Base-by-base conservation (phyloP, 768 basidiomycete species). In the Leccinum imitatum region DNA sequence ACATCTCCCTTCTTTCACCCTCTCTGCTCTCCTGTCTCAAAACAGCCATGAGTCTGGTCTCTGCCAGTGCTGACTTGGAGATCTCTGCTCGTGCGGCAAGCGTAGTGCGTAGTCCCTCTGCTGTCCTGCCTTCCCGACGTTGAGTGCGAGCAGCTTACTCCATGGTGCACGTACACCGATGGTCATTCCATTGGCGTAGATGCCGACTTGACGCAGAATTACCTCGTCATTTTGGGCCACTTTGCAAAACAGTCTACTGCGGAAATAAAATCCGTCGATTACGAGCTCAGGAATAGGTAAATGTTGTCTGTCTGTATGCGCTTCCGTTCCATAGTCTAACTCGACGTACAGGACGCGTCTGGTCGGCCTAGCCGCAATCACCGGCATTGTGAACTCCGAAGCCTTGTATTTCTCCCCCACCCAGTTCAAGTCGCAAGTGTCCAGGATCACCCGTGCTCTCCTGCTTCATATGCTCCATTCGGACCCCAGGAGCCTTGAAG, bases 151-250 rank as follows among this genome's bases (percentile, higher is more conserved):
- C 67, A 95, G 90, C 93, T 96, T 67, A 91, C 89, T 3, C 89
- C 93, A 1, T 98, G 93, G 89, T 89, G 90, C 19, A 95, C 94
- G 15, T 97, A 87, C 65, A 93, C 95, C 21, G 89, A 95, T 65
- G 93, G 93, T 0, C 86, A 87, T 56, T 78, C 90, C 41, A 86
- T 95, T 62, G 91, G 90, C 27, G 84, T 87, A 14, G 94, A 96
- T 68, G 83, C 82, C 57, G 74, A 69, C 35, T 76, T 92, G 54
- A 90, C 91, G 0, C 77, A 78, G 27, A 81, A 87, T 58, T 96
- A 96, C 72, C 75, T 92, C 33, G 79, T 81, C 8, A 82, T 85
- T 31, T 80, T 96, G 39, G 75, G 73, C 11, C 83, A 79, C 60
- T 93, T 96, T 69, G 77, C 89, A 9, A 70, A 71, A 13, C 79